Conservation (phyloP, 2,329 filamentous ascomycete species). For the Chaetomium strumarium region DNA sequence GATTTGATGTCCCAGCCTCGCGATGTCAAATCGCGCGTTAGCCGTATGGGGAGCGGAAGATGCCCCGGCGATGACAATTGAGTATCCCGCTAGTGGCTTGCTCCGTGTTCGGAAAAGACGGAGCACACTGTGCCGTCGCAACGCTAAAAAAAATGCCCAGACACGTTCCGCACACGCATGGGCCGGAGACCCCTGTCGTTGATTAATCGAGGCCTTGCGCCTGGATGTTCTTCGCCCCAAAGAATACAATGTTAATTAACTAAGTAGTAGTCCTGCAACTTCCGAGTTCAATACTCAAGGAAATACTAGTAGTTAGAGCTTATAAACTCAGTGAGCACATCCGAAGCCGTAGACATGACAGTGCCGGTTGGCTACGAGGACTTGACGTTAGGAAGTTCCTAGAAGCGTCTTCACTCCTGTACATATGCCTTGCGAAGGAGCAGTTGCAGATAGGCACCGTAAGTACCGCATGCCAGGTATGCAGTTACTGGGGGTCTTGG, state of each 20-base stretch:
- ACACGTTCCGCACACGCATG: conserved; percentile 1
- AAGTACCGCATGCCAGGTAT: background rate
- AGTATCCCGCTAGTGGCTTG: background rate
- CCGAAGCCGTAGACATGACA: too few relatives aligned
- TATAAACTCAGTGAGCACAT: too few relatives aligned
- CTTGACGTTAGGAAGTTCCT: too few relatives aligned
- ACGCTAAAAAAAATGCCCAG: background rate
- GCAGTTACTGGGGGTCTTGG: background rate
- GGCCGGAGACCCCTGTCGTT: conserved; percentile 13
- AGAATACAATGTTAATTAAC: too few relatives aligned
- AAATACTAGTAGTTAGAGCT: too few relatives aligned
- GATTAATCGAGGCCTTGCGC: background rate
- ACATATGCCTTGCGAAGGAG: too few relatives aligned
- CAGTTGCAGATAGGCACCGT: background rate
- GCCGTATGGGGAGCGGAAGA: too few relatives aligned
- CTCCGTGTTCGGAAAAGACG: conserved; percentile 13
- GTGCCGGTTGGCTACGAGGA: too few relatives aligned
- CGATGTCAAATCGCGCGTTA: background rate
- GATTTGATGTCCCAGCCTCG: background rate
- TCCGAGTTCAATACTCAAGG: too few relatives aligned
- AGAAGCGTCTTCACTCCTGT: too few relatives aligned
- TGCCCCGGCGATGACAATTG: too few relatives aligned
- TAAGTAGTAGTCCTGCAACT: too few relatives aligned
- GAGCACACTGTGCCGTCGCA: conserved; percentile 1
- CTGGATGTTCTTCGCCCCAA: background rate